Evolutionary conservation across 306 rosid species (phyloP).

Genomic region (Sechiopsis laciniata): DNA sequence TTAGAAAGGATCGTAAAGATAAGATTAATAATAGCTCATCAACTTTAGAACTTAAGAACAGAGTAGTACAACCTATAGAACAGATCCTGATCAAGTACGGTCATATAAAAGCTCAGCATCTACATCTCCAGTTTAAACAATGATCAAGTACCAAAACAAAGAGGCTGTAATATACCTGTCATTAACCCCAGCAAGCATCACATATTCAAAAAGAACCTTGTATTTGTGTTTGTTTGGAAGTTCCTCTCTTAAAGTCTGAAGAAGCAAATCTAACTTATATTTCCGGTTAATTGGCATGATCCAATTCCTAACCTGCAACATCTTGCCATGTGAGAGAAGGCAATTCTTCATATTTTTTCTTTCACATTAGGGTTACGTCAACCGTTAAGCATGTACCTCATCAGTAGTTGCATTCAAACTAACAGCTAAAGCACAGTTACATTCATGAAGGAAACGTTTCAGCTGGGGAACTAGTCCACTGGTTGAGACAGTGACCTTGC

Average conservation of each 20-base stretch:
- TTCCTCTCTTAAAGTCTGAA: conserved; percentile 50
- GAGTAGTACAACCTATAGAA: too few relatives aligned
- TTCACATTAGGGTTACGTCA: conserved; percentile 20
- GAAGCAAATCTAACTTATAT: conserved; percentile 71
- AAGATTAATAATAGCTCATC: background rate
- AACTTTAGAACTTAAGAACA: too few relatives aligned
- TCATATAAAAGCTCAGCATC: background rate
- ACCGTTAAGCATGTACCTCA: conserved; percentile 49
- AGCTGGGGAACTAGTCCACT: conserved; percentile 95
- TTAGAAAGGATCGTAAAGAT: background rate
- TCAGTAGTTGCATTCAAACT: conserved; percentile 93
- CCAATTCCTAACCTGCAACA: conserved; percentile 84
- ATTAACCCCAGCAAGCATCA: conserved; percentile 88
- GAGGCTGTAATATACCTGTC: conserved; percentile 51
- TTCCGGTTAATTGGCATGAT: conserved; percentile 95
- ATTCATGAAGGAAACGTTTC: conserved; percentile 65
- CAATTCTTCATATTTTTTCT: conserved; percentile 15
- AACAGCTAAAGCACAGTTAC: conserved; percentile 83
- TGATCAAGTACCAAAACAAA: conserved; percentile 16
- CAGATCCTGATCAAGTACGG: too few relatives aligned
- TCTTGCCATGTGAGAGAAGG: conserved; percentile 22
- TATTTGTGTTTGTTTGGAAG: conserved; percentile 55
- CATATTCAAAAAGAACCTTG: conserved; percentile 85
- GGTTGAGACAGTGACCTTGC: conserved; percentile 88
- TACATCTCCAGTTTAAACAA: conserved; percentile 5